Conservation (phyloP, 352 stramenopile genomes). For the Phytophthora citricola region DNA sequence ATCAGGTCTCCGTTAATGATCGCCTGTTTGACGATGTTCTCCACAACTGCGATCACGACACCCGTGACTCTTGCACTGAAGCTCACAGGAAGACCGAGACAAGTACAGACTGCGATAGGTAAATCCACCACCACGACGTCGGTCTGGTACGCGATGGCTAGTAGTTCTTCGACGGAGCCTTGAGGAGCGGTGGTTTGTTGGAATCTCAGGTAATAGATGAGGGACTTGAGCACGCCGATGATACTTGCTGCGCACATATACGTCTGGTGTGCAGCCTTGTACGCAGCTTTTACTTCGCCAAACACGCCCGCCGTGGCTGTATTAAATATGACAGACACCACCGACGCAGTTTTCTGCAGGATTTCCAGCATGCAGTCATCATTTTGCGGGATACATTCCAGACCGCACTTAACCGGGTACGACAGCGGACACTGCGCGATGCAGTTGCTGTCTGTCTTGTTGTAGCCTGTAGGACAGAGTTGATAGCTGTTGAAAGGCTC, state of each 20-base stretch:
- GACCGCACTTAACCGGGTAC: slow-evolving; percentile 43
- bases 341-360: slow-evolving; percentile 37
- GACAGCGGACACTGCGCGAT: slow-evolving; percentile 52
- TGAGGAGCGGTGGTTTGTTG: slow-evolving; percentile 15
- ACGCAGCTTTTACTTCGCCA: slow-evolving; percentile 18
- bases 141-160: slow-evolving; percentile 27
- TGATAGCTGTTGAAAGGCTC: slow-evolving; percentile 28
- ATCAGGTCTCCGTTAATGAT: slow-evolving; percentile 28
- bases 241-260: slow-evolving; percentile 30
- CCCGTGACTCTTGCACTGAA: slow-evolving; percentile 21
- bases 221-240: slow-evolving; percentile 24
- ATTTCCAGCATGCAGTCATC: slow-evolving; percentile 44
- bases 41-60: slow-evolving; percentile 26
- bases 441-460: slow-evolving; percentile 51
- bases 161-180: slow-evolving; percentile 19
- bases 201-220: slow-evolving; percentile 38
- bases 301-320: slow-evolving; percentile 44
- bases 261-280: slow-evolving; percentile 12
- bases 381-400: slow-evolving; percentile 50
- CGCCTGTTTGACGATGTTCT: slow-evolving; percentile 29
- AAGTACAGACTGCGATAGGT: slow-evolving; percentile 27
- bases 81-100: slow-evolving; percentile 20
- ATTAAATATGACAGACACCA: slow-evolving; percentile 44
- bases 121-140: slow-evolving; percentile 33
- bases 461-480: slow-evolving; percentile 46